phyloP scores from a whole-genome alignment of 805 yeast genomes.

The Cyberlindnera mycetangii region DNA sequence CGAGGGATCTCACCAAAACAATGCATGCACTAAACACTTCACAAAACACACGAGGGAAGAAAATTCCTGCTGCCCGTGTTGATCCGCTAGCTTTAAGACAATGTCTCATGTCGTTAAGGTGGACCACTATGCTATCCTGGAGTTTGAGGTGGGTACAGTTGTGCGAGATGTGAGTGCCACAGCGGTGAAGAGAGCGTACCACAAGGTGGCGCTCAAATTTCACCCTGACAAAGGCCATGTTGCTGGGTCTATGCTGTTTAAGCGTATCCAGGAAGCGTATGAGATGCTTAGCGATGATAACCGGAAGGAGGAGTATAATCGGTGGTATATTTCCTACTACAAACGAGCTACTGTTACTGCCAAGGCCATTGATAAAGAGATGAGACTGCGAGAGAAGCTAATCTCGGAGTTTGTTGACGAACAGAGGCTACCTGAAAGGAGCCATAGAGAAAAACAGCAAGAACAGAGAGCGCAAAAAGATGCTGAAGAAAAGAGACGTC shows the following conservation, averaged over 20 bases:
- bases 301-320: slow-evolving; percentile 9
- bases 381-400: slow-evolving; percentile 1
- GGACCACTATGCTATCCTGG: slow-evolving; percentile 61
- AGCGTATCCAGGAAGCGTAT: slow-evolving; percentile 16
- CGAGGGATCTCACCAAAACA: no score
- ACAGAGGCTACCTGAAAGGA: neutral
- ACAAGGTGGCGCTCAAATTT: slow-evolving; percentile 61
- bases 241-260: slow-evolving; percentile 19
- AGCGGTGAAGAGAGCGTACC: slow-evolving; percentile 70
- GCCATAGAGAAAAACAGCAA: slow-evolving; percentile 1
- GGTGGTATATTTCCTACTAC: slow-evolving; percentile 19
- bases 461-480: neutral
- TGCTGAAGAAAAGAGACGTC: neutral
- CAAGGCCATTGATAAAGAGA: slow-evolving; percentile 1
- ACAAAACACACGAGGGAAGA: no score
- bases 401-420: neutral
- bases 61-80: no score
- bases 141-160: slow-evolving; percentile 46
- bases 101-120: no score
- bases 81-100: neutral
- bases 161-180: slow-evolving; percentile 31
- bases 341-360: slow-evolving; percentile 9
- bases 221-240: slow-evolving; percentile 74
- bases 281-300: slow-evolving; percentile 12
- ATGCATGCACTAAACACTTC: no score